Percentiles rank a stretch among this genome's conserved stretches.
Evolutionary conservation across 108 stramenopile species (phyloP).

Genomic region (Nitzschia sp.): DNA sequence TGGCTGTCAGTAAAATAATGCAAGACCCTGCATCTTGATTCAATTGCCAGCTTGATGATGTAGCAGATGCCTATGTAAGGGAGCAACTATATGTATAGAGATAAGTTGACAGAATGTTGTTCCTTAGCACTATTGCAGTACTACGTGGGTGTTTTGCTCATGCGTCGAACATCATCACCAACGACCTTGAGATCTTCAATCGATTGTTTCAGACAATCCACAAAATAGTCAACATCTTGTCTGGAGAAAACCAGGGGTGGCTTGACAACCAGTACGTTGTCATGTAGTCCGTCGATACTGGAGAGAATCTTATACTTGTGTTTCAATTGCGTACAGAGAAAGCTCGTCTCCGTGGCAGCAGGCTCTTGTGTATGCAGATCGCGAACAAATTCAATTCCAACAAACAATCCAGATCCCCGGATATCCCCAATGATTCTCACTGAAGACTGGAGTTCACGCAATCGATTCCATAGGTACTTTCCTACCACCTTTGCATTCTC

Average conservation of each 20-base stretch:
- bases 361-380: constrained; percentile 54
- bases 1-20: too few relatives aligned
- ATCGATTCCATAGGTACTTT: constrained; percentile 50
- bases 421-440: constrained; percentile 83
- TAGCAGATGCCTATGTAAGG: too few relatives aligned
- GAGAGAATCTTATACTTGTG: constrained; percentile 75
- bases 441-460: constrained; percentile 41
- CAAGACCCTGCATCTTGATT: too few relatives aligned
- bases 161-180: constrained; percentile 5
- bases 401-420: constrained; percentile 90
- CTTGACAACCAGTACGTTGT: constrained; percentile 93
- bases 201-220: constrained; percentile 58
- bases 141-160: constrained; percentile 31
- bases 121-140: too few relatives aligned
- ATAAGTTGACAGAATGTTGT: not conserved
- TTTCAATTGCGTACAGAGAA: constrained; percentile 71
- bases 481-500: constrained; percentile 78
- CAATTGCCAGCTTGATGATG: too few relatives aligned
- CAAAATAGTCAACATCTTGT: constrained; percentile 70
- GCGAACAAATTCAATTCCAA: constrained; percentile 89
- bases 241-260: constrained; percentile 91
- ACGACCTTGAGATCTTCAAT: constrained; percentile 18
- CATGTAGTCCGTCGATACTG: constrained; percentile 83
- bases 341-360: constrained; percentile 73
- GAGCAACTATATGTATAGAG: too few relatives aligned